Conservation (phyloP, 148 eudicot species). For the Simmondsia chinensis region DNA sequence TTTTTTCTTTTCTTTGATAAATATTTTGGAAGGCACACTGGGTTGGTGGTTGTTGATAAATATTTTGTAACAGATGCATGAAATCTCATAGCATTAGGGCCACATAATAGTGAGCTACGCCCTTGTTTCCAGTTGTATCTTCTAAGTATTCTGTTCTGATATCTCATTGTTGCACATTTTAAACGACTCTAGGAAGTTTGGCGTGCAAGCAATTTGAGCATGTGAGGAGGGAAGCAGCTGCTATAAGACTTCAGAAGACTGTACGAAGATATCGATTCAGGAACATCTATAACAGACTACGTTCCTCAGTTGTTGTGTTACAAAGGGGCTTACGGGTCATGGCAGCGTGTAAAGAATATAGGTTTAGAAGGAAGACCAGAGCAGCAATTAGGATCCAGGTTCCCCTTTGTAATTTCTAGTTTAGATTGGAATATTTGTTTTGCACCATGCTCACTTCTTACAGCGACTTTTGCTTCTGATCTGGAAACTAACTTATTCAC, state of each 20-base stretch:
- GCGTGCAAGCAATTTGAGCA: slow-evolving; percentile 46
- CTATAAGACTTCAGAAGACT: slow-evolving; percentile 55
- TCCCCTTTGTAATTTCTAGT: slow-evolving; percentile 6
- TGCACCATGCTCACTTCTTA: background rate
- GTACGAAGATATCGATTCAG: slow-evolving; percentile 45
- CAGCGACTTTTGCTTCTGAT: slow-evolving; percentile 8
- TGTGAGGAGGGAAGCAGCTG: slow-evolving; percentile 70
- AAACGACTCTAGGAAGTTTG: slow-evolving; percentile 43
- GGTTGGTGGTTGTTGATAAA: too few species aligned
- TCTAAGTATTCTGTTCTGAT: too few species aligned
- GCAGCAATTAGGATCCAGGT: slow-evolving; percentile 82
- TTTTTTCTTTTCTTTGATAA: too few species aligned
- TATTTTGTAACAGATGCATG: too few species aligned
- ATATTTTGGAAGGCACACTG: too few species aligned
- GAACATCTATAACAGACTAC: slow-evolving; percentile 46
- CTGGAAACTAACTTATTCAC: slow-evolving; percentile 8
- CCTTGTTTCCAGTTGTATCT: too few species aligned
- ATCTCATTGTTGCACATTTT: slow-evolving; percentile 4
- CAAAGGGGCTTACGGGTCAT: slow-evolving; percentile 66
- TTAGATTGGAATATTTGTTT: slow-evolving; percentile 5
- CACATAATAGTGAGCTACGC: too few species aligned
- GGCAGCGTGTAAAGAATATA: slow-evolving; percentile 62
- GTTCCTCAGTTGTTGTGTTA: slow-evolving; percentile 47
- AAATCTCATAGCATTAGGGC: too few species aligned
- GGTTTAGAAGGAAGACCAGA: slow-evolving; percentile 54